Evolutionary conservation across 192 early-diverging fungal genomes (phyloP).

Genomic region (Diversispora eburnea): DNA sequence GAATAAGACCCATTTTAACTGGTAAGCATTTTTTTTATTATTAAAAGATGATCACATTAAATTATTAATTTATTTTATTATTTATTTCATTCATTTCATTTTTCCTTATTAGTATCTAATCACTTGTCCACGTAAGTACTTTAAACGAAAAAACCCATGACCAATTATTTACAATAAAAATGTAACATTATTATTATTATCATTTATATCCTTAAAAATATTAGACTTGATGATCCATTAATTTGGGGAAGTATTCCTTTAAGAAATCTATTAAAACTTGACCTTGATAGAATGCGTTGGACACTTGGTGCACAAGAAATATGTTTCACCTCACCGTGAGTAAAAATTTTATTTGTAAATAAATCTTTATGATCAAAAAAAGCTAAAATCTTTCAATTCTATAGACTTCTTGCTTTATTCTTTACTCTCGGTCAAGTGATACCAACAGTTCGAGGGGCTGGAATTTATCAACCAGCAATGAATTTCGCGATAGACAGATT

Average conservation of each 20-base stretch:
- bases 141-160: neutral
- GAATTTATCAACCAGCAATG: conserved; percentile 81
- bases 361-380: neutral
- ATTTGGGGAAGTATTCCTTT: conserved; percentile 71
- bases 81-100: neutral
- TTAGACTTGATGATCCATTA: conserved; percentile 65
- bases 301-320: conserved; percentile 85
- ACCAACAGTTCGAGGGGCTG: conserved; percentile 77
- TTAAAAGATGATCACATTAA: neutral
- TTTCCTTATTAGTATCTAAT: conserved; percentile 58
- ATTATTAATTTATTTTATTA: neutral
- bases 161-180: neutral
- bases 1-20: conserved; percentile 62
- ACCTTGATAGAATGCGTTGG: conserved; percentile 64
- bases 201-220: neutral
- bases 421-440: conserved; percentile 80
- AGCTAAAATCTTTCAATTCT: neutral
- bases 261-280: conserved; percentile 39
- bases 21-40: conserved; percentile 31
- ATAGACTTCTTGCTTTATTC: conserved; percentile 50
- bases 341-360: neutral
- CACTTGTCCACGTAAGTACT: conserved; percentile 60
- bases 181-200: neutral
- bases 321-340: conserved; percentile 71
- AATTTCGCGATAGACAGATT: conserved; percentile 71